A percentile compares a stretch with the other conserved stretches of the same genome.
Conservation (phyloP, 768 basidiomycete species). For the Naganishia friedmannii region DNA sequence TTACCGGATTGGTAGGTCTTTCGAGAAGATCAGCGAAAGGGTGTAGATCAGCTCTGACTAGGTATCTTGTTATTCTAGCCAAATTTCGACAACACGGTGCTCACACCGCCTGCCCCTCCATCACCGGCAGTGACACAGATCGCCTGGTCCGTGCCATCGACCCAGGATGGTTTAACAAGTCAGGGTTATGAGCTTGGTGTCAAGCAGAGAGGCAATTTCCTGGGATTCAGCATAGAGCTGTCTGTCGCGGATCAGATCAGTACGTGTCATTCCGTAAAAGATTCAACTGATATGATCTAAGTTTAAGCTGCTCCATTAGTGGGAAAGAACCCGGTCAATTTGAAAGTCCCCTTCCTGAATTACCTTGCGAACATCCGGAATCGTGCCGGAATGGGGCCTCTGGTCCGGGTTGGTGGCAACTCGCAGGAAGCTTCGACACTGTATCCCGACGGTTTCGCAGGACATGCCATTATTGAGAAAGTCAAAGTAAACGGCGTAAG, state of each 20-base stretch:
- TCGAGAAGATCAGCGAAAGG: not conserved
- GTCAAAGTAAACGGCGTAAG: slow-evolving; percentile 39
- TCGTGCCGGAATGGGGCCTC: slow-evolving; percentile 62
- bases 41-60: not conserved
- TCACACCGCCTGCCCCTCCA: slow-evolving; percentile 37
- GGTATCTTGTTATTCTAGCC: not conserved
- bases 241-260: slow-evolving; percentile 67
- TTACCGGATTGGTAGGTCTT: slow-evolving; percentile 5
- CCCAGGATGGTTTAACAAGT: slow-evolving; percentile 20
- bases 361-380: slow-evolving; percentile 68
- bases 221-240: slow-evolving; percentile 74
- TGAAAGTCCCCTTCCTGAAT: slow-evolving; percentile 72
- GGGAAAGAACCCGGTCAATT: slow-evolving; percentile 51
- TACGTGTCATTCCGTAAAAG: slow-evolving; percentile 50
- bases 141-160: slow-evolving; percentile 34
- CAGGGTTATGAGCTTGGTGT: slow-evolving; percentile 52
- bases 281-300: slow-evolving; percentile 5
- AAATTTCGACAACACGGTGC: slow-evolving; percentile 16
- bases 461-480: slow-evolving; percentile 60
- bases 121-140: slow-evolving; percentile 36
- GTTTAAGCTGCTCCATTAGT: slow-evolving; percentile 42
- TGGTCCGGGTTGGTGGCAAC: slow-evolving; percentile 75
- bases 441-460: slow-evolving; percentile 56
- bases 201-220: slow-evolving; percentile 60
- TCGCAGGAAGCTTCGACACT: slow-evolving; percentile 66